phyloP scores from a whole-genome alignment of 768 basidiomycete species.

The Leccinellum rugosiceps region DNA sequence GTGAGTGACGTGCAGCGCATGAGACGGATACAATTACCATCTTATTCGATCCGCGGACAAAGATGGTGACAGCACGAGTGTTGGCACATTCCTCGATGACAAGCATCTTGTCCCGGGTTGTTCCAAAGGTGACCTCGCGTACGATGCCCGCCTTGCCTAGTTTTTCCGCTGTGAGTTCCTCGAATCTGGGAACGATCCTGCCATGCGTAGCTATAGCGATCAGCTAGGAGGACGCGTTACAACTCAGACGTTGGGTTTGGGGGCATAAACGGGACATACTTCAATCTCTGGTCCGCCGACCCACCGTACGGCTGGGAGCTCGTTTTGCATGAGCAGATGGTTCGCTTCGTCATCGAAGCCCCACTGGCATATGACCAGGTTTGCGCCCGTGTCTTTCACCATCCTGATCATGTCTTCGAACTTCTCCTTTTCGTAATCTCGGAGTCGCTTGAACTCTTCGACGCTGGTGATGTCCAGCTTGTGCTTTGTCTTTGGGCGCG shows the following conservation, averaged over 20 bases:
- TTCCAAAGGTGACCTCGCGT: constrained; percentile 93
- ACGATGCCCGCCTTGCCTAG: constrained; percentile 93
- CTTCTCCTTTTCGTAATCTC: constrained; percentile 94
- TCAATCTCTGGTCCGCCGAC: constrained; percentile 99
- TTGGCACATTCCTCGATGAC: constrained; percentile 99
- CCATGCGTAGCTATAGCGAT: constrained; percentile 99
- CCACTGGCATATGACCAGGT: constrained; percentile 99
- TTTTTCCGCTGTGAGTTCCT: constrained; percentile 89
- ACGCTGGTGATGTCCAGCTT: constrained; percentile 96
- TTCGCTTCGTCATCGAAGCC: constrained; percentile 99
- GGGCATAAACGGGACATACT: constrained; percentile 39
- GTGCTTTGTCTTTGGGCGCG: constrained; percentile 98
- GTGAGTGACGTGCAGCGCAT: background rate
- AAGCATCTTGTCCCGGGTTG: constrained; percentile 98
- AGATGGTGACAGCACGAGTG: constrained; percentile 92
- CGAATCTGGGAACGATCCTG: constrained; percentile 96
- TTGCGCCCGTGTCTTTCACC: constrained; percentile 96
- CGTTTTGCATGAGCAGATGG: constrained; percentile 96
- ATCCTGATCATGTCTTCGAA: constrained; percentile 95
- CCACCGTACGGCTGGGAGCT: constrained; percentile 96
- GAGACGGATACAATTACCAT: constrained; percentile 62
- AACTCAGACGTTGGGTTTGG: background rate
- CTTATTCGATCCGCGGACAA: constrained; percentile 97
- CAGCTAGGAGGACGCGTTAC: constrained; percentile 47
- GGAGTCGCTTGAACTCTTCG: constrained; percentile 93